These are phyloP conservation scores for Flaveria ramosissima DNA, from an alignment of 129 eudicot species.

Conservation along the genomic window DNA sequence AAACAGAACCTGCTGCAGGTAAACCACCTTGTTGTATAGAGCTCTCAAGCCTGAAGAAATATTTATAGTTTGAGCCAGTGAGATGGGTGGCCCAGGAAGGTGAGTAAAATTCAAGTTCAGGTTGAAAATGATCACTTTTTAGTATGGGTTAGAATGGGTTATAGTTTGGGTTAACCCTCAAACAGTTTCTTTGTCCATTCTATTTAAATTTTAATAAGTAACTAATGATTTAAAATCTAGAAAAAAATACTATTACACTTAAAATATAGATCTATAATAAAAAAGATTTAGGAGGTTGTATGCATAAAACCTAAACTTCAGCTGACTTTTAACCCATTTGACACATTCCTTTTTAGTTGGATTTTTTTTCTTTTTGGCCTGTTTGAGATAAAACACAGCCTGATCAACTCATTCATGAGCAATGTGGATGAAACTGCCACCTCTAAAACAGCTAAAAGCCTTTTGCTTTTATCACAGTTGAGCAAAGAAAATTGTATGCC, in stretches of 20 bases:
- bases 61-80: background rate
- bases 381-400: background rate
- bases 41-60: constrained; percentile 63
- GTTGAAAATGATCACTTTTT: background rate
- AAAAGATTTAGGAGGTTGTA: background rate
- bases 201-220: background rate
- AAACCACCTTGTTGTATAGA: constrained; percentile 72
- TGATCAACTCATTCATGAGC: background rate
- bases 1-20: constrained; percentile 66
- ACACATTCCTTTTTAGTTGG: background rate
- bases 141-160: background rate
- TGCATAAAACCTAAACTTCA: background rate
- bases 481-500: background rate
- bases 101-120: background rate
- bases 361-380: background rate
- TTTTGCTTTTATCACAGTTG: background rate
- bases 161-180: background rate
- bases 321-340: background rate
- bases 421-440: background rate
- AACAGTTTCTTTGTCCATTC: background rate
- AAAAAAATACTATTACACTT: background rate
- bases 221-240: background rate
- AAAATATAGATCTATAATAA: background rate
- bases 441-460: background rate
- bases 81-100: background rate